These are phyloP conservation scores for Coriaria nepalensis DNA, from an alignment of 306 rosid genomes.

Conservation along the genomic window DNA sequence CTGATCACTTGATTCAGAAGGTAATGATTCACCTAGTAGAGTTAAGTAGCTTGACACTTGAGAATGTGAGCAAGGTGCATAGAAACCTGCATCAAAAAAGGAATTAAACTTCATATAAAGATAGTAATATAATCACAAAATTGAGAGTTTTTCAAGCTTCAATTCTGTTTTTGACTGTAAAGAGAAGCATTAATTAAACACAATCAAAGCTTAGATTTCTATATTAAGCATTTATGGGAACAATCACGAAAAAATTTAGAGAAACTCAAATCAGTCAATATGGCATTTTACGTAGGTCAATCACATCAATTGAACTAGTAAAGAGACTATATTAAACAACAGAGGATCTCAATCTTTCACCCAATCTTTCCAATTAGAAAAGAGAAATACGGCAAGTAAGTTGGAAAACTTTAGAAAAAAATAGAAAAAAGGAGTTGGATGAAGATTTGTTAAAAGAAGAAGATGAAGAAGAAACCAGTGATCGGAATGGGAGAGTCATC, in stretches of 20 bases:
- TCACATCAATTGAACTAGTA: not conserved
- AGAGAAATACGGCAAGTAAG: not conserved
- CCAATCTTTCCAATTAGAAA: no score
- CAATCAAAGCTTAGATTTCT: not conserved
- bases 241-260: not conserved
- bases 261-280: not conserved
- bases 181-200: not conserved
- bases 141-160: not conserved
- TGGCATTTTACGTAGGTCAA: not conserved
- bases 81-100: slow-evolving; percentile 47
- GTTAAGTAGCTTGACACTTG: slow-evolving; percentile 71
- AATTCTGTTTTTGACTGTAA: not conserved
- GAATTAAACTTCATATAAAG: no score
- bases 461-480: slow-evolving; percentile 28
- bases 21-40: slow-evolving; percentile 67
- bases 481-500: slow-evolving; percentile 80
- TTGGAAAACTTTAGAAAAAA: not conserved
- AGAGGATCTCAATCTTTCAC: no score
- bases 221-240: not conserved
- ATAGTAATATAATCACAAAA: not conserved
- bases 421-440: not conserved
- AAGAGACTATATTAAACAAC: not conserved
- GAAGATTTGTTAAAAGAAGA: not conserved
- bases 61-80: slow-evolving; percentile 84
- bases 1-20: slow-evolving; percentile 45